phyloP scores from a whole-genome alignment of 2,329 filamentous ascomycete species.

The Pyrenophora teres region DNA sequence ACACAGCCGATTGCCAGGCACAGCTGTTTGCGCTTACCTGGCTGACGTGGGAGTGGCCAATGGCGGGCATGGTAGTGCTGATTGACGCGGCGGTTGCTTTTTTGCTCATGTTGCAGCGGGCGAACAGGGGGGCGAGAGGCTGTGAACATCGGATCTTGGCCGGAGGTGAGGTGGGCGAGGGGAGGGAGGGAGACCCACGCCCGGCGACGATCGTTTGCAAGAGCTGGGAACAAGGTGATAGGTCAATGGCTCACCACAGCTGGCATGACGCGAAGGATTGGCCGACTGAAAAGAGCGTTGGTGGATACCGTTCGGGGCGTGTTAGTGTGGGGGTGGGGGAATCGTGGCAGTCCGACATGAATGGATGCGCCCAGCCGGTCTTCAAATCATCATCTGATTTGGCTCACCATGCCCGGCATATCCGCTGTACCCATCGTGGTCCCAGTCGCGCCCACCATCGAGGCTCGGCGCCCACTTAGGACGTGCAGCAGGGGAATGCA shows the following conservation, averaged over 20 bases:
- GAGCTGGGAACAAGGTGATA: conserved; percentile 32
- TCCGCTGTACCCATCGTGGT: conserved; percentile 33
- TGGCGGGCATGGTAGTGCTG: conserved; percentile 29
- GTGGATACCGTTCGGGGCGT: conserved; percentile 36
- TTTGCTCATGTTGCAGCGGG: conserved; percentile 29
- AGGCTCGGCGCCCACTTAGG: conserved; percentile 15
- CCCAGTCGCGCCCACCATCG: conserved; percentile 30
- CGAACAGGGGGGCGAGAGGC: conserved; percentile 30
- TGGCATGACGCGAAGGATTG: conserved; percentile 41
- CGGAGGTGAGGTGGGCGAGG: conserved; percentile 34
- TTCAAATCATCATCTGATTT: conserved; percentile 46
- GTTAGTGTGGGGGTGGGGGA: conserved; percentile 48
- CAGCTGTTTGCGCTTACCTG: conserved; percentile 36
- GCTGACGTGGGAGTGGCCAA: conserved; percentile 29
- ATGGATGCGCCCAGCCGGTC: conserved; percentile 24
- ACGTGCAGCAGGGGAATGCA: conserved; percentile 28
- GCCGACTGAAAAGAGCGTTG: conserved; percentile 40
- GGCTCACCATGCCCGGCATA: conserved; percentile 22
- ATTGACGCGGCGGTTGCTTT: conserved; percentile 42
- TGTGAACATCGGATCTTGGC: conserved; percentile 41
- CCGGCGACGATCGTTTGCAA: conserved; percentile 46
- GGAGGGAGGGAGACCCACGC: conserved; percentile 34
- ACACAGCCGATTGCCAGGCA: conserved; percentile 42
- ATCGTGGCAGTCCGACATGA: conserved; percentile 23
- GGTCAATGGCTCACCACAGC: conserved; percentile 37